Conservation (phyloP, 2,329 filamentous ascomycete species). For the Raffaelea ambrosiae region DNA sequence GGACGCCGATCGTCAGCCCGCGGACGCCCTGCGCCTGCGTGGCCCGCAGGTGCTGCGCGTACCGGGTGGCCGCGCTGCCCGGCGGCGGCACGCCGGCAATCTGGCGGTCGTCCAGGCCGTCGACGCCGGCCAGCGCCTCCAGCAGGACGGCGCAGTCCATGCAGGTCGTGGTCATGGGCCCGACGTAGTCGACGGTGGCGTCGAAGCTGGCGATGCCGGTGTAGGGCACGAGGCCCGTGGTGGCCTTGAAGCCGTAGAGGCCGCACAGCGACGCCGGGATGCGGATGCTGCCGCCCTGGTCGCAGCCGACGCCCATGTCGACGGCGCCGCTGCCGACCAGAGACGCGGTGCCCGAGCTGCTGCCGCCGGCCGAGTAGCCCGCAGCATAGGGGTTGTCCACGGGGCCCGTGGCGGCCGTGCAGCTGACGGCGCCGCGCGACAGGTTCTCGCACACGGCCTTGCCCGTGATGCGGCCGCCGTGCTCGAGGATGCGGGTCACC, state of each 20-base stretch:
- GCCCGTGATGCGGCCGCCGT: constrained; percentile 31
- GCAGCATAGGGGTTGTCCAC: constrained; percentile 37
- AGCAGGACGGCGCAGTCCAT: constrained; percentile 22
- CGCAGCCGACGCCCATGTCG: constrained; percentile 24
- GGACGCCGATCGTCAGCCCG: constrained; percentile 21
- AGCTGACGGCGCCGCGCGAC: constrained; percentile 30
- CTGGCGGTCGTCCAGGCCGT: constrained; percentile 24
- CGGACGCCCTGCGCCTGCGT: constrained; percentile 10
- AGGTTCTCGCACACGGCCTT: constrained; percentile 39
- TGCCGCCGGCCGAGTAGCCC: constrained; percentile 39
- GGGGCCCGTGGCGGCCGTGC: constrained; percentile 33
- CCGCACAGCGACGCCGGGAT: constrained; percentile 22
- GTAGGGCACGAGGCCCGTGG: constrained; percentile 23
- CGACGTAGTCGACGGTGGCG: constrained; percentile 21
- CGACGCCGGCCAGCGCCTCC: constrained; percentile 21
- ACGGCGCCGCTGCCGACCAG: constrained; percentile 28
- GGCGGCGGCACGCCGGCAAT: constrained; percentile 14
- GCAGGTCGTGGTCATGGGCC: constrained; percentile 20
- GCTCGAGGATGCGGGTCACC: constrained; percentile 30
- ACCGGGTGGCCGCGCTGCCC: constrained; percentile 10
- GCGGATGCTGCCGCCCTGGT: constrained; percentile 25
- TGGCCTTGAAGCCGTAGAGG: constrained; percentile 24
- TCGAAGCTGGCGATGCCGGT: constrained; percentile 22
- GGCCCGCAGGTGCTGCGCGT: constrained; percentile 8
- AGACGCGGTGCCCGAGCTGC: constrained; percentile 31